These are phyloP conservation scores for Backusella circina DNA, from an alignment of 192 early-diverging fungal species.

Conservation along the genomic window DNA sequence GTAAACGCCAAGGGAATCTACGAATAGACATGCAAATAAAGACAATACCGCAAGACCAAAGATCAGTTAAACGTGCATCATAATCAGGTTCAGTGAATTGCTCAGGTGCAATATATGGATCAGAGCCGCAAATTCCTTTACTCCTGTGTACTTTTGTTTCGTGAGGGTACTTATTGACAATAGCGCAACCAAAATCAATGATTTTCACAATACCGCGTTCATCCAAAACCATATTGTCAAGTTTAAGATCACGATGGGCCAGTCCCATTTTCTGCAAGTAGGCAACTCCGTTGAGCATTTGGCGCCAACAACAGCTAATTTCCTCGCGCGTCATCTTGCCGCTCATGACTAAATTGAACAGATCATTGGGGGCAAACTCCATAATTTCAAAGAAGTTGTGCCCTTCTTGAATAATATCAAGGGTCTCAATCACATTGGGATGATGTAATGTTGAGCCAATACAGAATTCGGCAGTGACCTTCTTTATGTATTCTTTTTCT, in stretches of 20 bases:
- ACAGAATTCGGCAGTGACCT: slow-evolving; percentile 84
- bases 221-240: slow-evolving; percentile 81
- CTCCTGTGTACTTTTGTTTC: slow-evolving; percentile 45
- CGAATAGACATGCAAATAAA: slow-evolving; percentile 74
- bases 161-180: slow-evolving; percentile 86
- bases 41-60: slow-evolving; percentile 92
- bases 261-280: slow-evolving; percentile 80
- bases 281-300: slow-evolving; percentile 68
- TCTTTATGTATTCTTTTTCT: slow-evolving; percentile 77
- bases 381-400: slow-evolving; percentile 69
- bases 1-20: slow-evolving; percentile 71
- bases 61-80: slow-evolving; percentile 78
- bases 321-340: slow-evolving; percentile 75
- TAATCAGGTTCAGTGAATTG: slow-evolving; percentile 68
- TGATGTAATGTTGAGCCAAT: slow-evolving; percentile 79
- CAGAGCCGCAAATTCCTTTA: slow-evolving; percentile 79
- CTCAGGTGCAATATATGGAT: slow-evolving; percentile 98
- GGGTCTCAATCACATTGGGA: slow-evolving; percentile 73
- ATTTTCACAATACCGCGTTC: slow-evolving; percentile 73
- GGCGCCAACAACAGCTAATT: slow-evolving; percentile 81
- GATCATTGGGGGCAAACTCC: slow-evolving; percentile 94
- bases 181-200: slow-evolving; percentile 87
- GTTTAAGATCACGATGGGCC: slow-evolving; percentile 83
- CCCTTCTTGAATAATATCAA: slow-evolving; percentile 75
- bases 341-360: slow-evolving; percentile 79